A percentile compares a stretch with the other conserved stretches of the same genome.
Conservation (phyloP, 169 alveolate species). For the Plasmodium adleri region DNA sequence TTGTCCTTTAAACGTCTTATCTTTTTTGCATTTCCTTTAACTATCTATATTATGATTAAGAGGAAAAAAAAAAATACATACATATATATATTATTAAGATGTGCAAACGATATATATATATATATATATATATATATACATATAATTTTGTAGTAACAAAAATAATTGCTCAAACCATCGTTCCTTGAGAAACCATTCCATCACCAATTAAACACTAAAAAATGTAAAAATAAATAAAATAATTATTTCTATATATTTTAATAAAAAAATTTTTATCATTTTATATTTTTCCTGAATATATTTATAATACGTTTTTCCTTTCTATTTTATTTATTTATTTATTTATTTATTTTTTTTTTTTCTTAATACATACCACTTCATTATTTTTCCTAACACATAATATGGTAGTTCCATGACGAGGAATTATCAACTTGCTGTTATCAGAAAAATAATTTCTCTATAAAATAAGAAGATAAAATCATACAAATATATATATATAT, state of each 20-base stretch:
- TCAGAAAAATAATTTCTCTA: slow-evolving; percentile 75
- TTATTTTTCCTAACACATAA: slow-evolving; percentile 81
- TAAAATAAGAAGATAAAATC: slow-evolving; percentile 9
- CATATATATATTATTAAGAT: not conserved
- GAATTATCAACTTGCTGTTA: slow-evolving; percentile 55
- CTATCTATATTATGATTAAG: slow-evolving; percentile 74
- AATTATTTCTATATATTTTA: slow-evolving; percentile 13
- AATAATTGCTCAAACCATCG: slow-evolving; percentile 73
- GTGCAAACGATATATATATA: slow-evolving; percentile 3
- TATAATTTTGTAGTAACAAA: slow-evolving; percentile 1
- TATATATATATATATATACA: slow-evolving; percentile 2
- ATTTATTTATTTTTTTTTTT: slow-evolving; percentile 11
- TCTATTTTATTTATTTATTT: not conserved
- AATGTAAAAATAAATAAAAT: slow-evolving; percentile 13
- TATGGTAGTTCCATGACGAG: slow-evolving; percentile 85
- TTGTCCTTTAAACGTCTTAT: slow-evolving; percentile 80
- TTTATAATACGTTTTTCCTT: not conserved
- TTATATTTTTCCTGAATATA: too few relatives aligned
- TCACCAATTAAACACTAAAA: slow-evolving; percentile 84
- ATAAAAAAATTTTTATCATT: too few relatives aligned
- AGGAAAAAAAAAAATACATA: slow-evolving; percentile 17
- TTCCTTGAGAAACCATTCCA: slow-evolving; percentile 85
- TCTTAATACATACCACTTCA: slow-evolving; percentile 76
- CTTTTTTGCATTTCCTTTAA: slow-evolving; percentile 83
- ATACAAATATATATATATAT: not conserved